Conservation (phyloP, 129 eudicot species). For the Centrapalus pauciflorus region DNA sequence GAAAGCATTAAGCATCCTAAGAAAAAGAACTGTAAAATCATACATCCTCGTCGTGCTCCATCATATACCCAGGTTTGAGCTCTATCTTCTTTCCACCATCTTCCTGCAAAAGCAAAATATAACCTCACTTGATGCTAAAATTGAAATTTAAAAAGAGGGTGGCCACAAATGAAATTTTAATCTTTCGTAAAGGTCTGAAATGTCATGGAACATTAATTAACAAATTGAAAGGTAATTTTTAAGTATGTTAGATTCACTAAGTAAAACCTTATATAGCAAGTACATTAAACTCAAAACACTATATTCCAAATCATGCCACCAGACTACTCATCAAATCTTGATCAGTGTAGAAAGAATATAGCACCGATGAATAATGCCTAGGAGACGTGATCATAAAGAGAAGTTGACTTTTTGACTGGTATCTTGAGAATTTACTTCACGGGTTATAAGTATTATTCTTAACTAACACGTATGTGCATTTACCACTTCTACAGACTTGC, state of each 20-base stretch:
- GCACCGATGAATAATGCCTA: too few relatives aligned
- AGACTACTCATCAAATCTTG: too few relatives aligned
- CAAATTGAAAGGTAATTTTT: background rate
- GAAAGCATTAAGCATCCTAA: background rate
- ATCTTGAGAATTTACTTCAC: too few relatives aligned
- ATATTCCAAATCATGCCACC: too few relatives aligned
- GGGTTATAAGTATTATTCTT: too few relatives aligned
- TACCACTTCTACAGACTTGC: too few relatives aligned
- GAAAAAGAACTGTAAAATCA: background rate
- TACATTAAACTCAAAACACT: too few relatives aligned
- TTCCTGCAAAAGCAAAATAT: slow-evolving; percentile 48
- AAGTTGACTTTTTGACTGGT: too few relatives aligned
- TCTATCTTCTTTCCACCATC: slow-evolving; percentile 97
- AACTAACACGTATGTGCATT: too few relatives aligned
- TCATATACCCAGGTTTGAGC: slow-evolving; percentile 85
- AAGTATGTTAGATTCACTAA: background rate
- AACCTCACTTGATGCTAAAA: slow-evolving; percentile 9
- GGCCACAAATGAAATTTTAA: background rate
- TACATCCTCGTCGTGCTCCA: slow-evolving; percentile 93
- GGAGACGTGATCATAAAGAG: too few relatives aligned
- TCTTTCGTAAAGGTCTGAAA: background rate
- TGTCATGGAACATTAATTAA: background rate
- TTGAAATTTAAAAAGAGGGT: background rate
- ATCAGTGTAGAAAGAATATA: too few relatives aligned
- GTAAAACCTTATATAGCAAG: background rate